Evolutionary conservation across 208 protist species (phyloP), one percentile per base, ranked within the genome.

Genomic region (Leishmania arabica): DNA sequence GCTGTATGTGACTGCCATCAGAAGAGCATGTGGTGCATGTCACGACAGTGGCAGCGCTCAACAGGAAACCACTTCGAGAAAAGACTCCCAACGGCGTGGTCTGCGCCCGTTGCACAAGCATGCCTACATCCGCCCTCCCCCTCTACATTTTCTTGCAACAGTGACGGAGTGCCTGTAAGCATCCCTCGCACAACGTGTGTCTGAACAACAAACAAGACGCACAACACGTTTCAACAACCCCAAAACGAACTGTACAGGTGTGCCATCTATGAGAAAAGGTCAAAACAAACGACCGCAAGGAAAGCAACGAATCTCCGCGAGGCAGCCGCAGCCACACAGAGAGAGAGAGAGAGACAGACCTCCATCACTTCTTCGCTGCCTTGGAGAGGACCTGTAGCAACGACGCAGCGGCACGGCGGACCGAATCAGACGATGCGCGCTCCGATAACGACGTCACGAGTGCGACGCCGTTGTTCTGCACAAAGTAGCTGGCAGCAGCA

Each of bases 371-470:
- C 74, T 84, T 85, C 27, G 58, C 37, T 34, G 78, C 77, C 45
- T 78, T 83, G 21, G 80, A 83, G n/a, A 96, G 78, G 5, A 91
- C 81, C 65, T 97, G 90, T 53, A 97, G 82, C n/a, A 93, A 89
- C 42, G 88, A 90, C 2, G 89, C 84, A 0, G 89, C 91, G 9
- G 94, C 94, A 13, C 88, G 81, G 58, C 92, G 80, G 19, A 93
- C 86, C 3, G 91, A 90, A 75, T 97, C 90, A 15, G 93, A 88
- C 6, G 88, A 89, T 4, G 89, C 88, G 19, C 90, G 84, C 79
- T 97, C 89, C n/a, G 89, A 85, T 51, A 97, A 77, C 37, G 82
- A 77, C 6, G 86, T 90, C 64, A 96, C 77, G 15, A 89, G 75
- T 56, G 87, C 82, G 1, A 89, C 86, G 4, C 84, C 91, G 74